Conservation (phyloP, 768 basidiomycete genomes). For the Cystobasidium tubakii region DNA sequence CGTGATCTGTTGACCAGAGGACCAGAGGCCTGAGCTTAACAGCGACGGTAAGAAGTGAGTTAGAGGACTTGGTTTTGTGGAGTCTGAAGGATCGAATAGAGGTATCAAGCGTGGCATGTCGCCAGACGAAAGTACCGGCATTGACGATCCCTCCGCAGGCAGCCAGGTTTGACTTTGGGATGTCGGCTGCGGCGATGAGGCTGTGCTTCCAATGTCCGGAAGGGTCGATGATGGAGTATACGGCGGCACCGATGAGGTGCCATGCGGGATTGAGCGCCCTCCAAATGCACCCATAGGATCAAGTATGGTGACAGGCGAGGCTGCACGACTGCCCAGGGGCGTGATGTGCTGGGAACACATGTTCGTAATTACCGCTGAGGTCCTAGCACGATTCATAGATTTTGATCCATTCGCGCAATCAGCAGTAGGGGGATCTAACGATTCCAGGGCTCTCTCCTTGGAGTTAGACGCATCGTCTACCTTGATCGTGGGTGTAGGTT, state of each 20-base stretch:
- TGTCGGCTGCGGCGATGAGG: background rate
- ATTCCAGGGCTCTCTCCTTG: no score
- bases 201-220: background rate
- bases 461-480: background rate
- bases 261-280: background rate
- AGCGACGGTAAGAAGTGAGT: constrained; percentile 5
- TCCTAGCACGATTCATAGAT: background rate
- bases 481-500: constrained; percentile 22
- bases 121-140: background rate
- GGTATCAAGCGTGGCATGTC: constrained; percentile 50
- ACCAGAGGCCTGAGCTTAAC: background rate
- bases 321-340: constrained; percentile 10
- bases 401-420: background rate
- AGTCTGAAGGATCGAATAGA: constrained; percentile 50
- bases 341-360: background rate
- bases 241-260: background rate
- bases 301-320: background rate
- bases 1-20: background rate
- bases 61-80: constrained; percentile 4
- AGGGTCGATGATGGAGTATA: no score
- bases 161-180: background rate
- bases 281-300: background rate
- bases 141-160: background rate
- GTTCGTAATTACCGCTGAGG: no score
- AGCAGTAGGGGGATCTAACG: background rate